These are phyloP conservation scores for Ganoderma meredithae DNA, from an alignment of 1,284 basidiomycete genomes.

Conservation along the genomic window DNA sequence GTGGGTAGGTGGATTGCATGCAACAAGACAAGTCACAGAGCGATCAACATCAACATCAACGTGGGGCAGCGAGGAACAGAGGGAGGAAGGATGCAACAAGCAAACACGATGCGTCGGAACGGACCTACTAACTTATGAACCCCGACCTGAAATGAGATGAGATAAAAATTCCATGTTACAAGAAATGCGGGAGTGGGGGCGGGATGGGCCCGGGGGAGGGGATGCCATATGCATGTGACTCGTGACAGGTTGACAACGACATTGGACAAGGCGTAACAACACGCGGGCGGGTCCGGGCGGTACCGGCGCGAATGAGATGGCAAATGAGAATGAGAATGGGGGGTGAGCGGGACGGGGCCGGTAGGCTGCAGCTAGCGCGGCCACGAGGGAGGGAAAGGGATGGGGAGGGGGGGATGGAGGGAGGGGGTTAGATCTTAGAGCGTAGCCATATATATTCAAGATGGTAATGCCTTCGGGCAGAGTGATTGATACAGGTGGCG, in stretches of 20 bases:
- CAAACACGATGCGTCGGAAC: too few relatives aligned
- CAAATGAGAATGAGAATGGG: not conserved
- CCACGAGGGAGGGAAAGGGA: not conserved
- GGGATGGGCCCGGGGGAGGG: too few relatives aligned
- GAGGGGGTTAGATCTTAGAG: not conserved
- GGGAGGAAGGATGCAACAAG: not conserved
- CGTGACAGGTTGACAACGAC: not conserved
- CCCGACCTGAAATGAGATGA: too few relatives aligned
- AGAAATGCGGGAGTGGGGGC: not conserved
- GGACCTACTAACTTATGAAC: too few relatives aligned
- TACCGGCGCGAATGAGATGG: not conserved
- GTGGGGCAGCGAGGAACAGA: not conserved
- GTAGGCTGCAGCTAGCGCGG: not conserved
- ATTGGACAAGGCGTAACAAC: not conserved
- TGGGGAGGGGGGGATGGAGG: not conserved
- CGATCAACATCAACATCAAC: not conserved
- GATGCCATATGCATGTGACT: too few relatives aligned
- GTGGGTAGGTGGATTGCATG: not conserved
- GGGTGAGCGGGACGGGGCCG: not conserved
- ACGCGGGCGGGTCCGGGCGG: not conserved
- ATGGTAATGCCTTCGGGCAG: not conserved
- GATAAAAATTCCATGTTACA: slow-evolving; percentile 9
- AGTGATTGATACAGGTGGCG: slow-evolving; percentile 16
- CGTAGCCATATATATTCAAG: slow-evolving; percentile 2
- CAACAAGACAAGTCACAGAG: slow-evolving; percentile 1